Conservation (phyloP, 148 eudicot species). For the Diospyros lotus region DNA sequence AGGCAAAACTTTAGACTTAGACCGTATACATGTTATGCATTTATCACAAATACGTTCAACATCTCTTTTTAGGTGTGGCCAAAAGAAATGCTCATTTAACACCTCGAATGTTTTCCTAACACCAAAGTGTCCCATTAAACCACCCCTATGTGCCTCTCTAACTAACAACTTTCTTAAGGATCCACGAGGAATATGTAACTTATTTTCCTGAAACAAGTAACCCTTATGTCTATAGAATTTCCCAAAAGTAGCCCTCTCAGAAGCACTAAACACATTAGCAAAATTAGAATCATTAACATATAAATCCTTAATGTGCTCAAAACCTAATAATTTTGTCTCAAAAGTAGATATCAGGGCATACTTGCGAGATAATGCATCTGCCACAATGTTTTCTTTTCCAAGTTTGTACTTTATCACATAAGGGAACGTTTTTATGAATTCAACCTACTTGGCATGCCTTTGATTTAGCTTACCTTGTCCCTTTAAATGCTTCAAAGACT, state of each 20-base stretch:
- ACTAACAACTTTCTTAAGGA: neutral
- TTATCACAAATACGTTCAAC: neutral
- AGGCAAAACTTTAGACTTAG: neutral
- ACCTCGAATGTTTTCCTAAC: neutral
- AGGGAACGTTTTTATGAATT: slow-evolving; percentile 1
- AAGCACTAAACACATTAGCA: neutral
- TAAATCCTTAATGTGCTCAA: neutral
- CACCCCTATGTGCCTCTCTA: slow-evolving; percentile 1
- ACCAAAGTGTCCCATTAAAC: slow-evolving; percentile 7
- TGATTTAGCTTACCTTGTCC: neutral
- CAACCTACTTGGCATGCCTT: slow-evolving; percentile 14
- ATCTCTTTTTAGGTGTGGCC: slow-evolving; percentile 8
- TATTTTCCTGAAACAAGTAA: neutral
- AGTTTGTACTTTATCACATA: slow-evolving; percentile 4
- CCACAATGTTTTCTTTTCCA: neutral
- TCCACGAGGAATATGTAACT: neutral
- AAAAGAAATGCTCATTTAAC: slow-evolving; percentile 7
- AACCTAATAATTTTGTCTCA: neutral
- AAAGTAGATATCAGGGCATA: slow-evolving; percentile 1
- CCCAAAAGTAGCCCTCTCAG: neutral
- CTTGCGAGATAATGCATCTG: slow-evolving; percentile 10
- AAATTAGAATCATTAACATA: neutral
- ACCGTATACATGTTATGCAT: neutral
- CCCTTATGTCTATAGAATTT: neutral
- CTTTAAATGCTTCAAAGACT: slow-evolving; percentile 3